phyloP scores from a whole-genome alignment of 2,329 filamentous ascomycete species.

The Gaeumannomyces tritici region DNA sequence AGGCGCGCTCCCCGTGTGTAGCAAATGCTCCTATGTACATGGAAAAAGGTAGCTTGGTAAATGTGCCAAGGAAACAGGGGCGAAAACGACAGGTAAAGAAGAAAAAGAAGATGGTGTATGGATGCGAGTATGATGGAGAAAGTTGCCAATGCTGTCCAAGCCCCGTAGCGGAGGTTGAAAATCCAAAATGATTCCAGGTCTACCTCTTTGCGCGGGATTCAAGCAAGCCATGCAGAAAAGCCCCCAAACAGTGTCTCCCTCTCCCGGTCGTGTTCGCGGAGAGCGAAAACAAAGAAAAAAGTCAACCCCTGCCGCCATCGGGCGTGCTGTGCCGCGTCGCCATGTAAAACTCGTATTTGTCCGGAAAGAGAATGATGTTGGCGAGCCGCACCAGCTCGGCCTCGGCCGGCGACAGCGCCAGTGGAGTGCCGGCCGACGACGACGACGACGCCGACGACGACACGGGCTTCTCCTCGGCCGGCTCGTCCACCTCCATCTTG shows the following conservation, averaged over 20 bases:
- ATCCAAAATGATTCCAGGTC: background rate
- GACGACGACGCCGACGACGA: background rate
- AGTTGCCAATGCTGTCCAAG: background rate
- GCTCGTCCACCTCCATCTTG: conserved; percentile 15
- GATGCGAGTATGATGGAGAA: background rate
- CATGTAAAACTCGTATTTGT: conserved; percentile 39
- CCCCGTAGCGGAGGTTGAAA: background rate
- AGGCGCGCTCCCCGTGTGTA: background rate
- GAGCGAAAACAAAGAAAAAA: too few species aligned
- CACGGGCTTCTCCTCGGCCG: conserved; percentile 11
- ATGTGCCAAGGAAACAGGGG: background rate
- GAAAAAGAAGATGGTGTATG: background rate
- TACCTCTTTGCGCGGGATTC: background rate
- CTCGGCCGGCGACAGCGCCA: conserved; percentile 25
- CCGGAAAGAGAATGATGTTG: conserved; percentile 48
- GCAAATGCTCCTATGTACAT: background rate
- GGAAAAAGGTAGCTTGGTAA: background rate
- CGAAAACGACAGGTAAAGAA: background rate
- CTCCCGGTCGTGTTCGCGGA: too few species aligned
- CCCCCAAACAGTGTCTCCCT: too few species aligned
- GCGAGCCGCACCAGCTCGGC: conserved; percentile 42
- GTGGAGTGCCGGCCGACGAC: background rate
- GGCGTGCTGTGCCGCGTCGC: conserved; percentile 21
- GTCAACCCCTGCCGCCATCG: background rate
- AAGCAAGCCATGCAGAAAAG: background rate